Base-by-base conservation (phyloP, 2,329 filamentous ascomycete species). In the Zymoseptoria crescenta region DNA sequence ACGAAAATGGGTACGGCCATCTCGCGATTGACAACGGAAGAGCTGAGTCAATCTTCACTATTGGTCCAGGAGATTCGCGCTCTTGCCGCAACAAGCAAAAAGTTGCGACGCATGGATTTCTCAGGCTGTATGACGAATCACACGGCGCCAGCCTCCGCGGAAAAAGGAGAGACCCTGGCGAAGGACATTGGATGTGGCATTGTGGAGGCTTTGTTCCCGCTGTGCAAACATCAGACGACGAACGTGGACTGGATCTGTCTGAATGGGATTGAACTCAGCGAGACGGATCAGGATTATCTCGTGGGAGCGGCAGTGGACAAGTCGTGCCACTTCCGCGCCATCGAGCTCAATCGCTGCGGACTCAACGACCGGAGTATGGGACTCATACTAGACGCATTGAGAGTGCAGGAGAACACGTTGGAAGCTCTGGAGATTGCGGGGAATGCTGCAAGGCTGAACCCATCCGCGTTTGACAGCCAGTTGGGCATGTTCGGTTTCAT, bases 211-310 rank as follows among this genome's bases (percentile, higher is more conserved):
- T 76, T 89, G 4, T 85, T 87, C 65, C 85, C 86, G 1, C 75
- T 89, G 5, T 88, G 85, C 72, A 83, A 83, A 62, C 81, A 83
- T 61, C 82, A 87, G 65, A 78, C 85, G 24, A 89, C 87, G 0
- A 87, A 85, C 65, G 83, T 89, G 19, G 84, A 87, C 69, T 89
- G 87, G 86, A 81, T 89, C 56, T 79, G 83, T 21, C 73, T 89
- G 59, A 88, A 84, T 61, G 85, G 85, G 10, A 86, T 89, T 61
- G 80, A 83, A 60, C 79, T 89, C n/a, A 85, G 84, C 49, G 87
- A 89, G 56, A 83, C 84, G 0, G 87, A 89, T 72, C 74, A 89
- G 56, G 87, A 89, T 62, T 82, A 82, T 64, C 67, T 87, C 52
- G 83, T 88, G 51, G 85, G 85, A 63, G 85, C 86, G n/a, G 83